Conservation (phyloP, 2,329 filamentous ascomycete genomes). For the Fusarium sp. region DNA sequence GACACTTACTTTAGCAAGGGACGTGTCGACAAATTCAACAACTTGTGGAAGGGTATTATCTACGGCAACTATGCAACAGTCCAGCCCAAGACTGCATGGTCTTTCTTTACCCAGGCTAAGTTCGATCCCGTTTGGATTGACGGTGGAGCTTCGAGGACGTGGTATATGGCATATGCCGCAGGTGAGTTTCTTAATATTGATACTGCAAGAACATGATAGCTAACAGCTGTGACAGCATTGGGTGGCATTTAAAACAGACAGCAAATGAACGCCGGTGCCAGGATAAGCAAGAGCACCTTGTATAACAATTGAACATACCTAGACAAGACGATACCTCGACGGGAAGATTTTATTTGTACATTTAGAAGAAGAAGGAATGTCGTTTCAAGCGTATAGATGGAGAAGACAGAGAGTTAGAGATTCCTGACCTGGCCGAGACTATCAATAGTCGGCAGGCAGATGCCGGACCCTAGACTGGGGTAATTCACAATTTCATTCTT, state of each 20-base stretch:
- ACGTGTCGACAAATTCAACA: slow-evolving; percentile 72
- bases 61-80: slow-evolving; percentile 85
- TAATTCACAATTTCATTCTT: slow-evolving; percentile 26
- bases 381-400: slow-evolving; percentile 13
- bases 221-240: slow-evolving; percentile 41
- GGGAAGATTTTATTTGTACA: slow-evolving; percentile 42
- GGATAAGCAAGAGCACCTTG: slow-evolving; percentile 15
- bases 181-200: slow-evolving; percentile 63
- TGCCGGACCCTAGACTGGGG: slow-evolving; percentile 33
- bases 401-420: slow-evolving; percentile 10
- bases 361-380: slow-evolving; percentile 12
- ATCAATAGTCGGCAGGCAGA: slow-evolving; percentile 25
- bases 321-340: slow-evolving; percentile 35
- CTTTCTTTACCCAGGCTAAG: slow-evolving; percentile 76
- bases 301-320: slow-evolving; percentile 37
- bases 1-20: slow-evolving; percentile 78
- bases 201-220: slow-evolving; percentile 2
- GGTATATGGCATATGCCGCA: slow-evolving; percentile 85
- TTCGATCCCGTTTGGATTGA: slow-evolving; percentile 80
- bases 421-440: slow-evolving; percentile 28
- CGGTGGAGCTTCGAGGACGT: slow-evolving; percentile 84
- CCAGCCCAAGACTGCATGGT: slow-evolving; percentile 75
- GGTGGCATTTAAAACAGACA: slow-evolving; percentile 31
- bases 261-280: slow-evolving; percentile 6
- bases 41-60: slow-evolving; percentile 88